Base-by-base conservation (phyloP, 192 early-diverging fungal species). In the Powellomyces hirtus region DNA sequence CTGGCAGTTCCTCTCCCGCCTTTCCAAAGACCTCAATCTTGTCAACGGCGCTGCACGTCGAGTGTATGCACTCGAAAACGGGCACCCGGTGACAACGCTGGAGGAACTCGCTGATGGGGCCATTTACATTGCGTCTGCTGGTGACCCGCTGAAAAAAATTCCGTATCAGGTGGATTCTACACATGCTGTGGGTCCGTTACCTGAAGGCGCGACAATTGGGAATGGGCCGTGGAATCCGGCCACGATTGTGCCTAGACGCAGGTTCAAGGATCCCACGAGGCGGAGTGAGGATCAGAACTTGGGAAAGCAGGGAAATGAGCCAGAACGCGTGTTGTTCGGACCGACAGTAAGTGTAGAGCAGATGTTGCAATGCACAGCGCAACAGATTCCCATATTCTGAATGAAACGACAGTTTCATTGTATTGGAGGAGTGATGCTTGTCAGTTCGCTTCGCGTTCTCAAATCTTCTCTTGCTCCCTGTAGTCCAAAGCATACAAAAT, bases 401-500 rank as follows among this genome's bases (percentile, higher is more conserved):
- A n/a, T n/a, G n/a, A n/a, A n/a, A n/a, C n/a, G n/a, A n/a, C n/a
- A n/a, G n/a, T n/a, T n/a, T n/a, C n/a, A n/a, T n/a, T n/a, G n/a
- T n/a, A n/a, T n/a, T n/a, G n/a, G n/a, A n/a, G n/a, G n/a, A n/a
- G n/a, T n/a, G n/a, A n/a, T n/a, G n/a, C n/a, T n/a, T n/a, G n/a
- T n/a, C n/a, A 53, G 8, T 27, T 20, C 51, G 10, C 51, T 53
- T 27, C 16, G 13, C 24, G 10, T 53, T 8, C 40, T 42, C 18
- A 13, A 42, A 8, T 42, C 50, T n/a, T n/a, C 8, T 24, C 13
- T 52, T 10, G 24, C 24, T 10, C 24, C 10, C 24, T 38, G 33
- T 38, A 84, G 83, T 75, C 66, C 60, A 84, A 84, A 53, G 83
- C 78, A 38, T 84, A 68, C 66, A 65, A 70, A 60, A 67, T 84